phyloP scores from a whole-genome alignment of 768 basidiomycete genomes.

The Fibroporia radiculosa region DNA sequence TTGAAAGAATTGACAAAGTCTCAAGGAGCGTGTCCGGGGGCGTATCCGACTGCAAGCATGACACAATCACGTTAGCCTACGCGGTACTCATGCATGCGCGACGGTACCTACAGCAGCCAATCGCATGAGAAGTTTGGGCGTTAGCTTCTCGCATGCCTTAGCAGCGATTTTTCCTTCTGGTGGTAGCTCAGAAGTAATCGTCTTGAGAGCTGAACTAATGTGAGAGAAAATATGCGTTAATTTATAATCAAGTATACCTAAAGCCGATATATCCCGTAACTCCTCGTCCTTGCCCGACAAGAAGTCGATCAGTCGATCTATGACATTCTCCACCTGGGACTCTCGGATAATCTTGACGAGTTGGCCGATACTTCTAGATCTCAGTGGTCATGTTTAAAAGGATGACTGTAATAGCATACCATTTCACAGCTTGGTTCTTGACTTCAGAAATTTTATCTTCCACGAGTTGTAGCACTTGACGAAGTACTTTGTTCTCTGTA shows the following conservation, averaged over 20 bases:
- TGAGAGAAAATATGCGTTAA: background rate
- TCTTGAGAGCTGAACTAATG: slow-evolving; percentile 71
- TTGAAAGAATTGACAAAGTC: slow-evolving; percentile 78
- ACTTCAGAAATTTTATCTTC: slow-evolving; percentile 97
- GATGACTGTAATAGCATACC: slow-evolving; percentile 38
- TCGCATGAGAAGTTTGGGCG: slow-evolving; percentile 75
- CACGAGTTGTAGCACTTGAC: slow-evolving; percentile 77
- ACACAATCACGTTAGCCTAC: too few relatives aligned
- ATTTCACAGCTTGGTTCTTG: slow-evolving; percentile 95
- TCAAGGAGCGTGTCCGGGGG: slow-evolving; percentile 80
- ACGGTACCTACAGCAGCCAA: slow-evolving; percentile 54
- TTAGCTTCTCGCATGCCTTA: slow-evolving; percentile 76
- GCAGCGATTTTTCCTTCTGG: slow-evolving; percentile 72
- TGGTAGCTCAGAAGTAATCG: slow-evolving; percentile 86
- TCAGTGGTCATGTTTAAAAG: too few relatives aligned
- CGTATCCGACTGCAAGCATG: slow-evolving; percentile 42
- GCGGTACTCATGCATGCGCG: too few relatives aligned
- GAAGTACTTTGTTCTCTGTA: slow-evolving; percentile 78
- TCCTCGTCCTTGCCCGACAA: slow-evolving; percentile 87
- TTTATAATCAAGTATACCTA: slow-evolving; percentile 57
- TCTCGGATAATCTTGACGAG: slow-evolving; percentile 86
- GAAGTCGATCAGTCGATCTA: slow-evolving; percentile 84
- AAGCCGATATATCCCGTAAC: slow-evolving; percentile 85
- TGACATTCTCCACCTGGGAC: slow-evolving; percentile 73
- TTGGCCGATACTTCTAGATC: slow-evolving; percentile 80